Conservation (phyloP, 208 protist genomes). For the Trypanosoma mega region DNA sequence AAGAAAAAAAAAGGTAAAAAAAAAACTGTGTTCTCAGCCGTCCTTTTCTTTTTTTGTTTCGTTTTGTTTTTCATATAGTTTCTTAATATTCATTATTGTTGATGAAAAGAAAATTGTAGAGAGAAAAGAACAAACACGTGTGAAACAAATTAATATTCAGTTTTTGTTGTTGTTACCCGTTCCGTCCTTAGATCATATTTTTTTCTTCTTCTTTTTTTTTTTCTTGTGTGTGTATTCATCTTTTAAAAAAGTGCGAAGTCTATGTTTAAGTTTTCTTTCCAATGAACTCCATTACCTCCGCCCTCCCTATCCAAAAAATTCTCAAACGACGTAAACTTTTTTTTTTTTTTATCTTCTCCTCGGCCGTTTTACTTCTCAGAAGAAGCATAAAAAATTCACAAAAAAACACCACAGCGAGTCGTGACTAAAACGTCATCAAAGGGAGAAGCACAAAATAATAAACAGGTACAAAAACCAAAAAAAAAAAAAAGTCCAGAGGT, state of each 20-base stretch:
- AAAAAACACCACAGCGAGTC: background rate
- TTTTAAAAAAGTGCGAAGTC: slow-evolving; percentile 30
- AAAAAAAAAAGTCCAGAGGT: too few relatives aligned
- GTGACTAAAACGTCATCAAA: slow-evolving; percentile 24
- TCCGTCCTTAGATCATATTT: background rate
- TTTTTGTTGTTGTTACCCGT: background rate
- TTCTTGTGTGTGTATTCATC: background rate
- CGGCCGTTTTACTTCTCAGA: too few relatives aligned
- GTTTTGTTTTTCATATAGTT: too few relatives aligned
- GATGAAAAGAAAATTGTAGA: too few relatives aligned
- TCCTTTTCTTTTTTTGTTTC: background rate
- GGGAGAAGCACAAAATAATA: too few relatives aligned
- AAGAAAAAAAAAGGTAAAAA: slow-evolving; percentile 15
- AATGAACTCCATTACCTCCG: background rate
- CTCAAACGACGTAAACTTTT: too few relatives aligned
- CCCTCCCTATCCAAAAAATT: background rate
- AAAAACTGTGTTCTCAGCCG: background rate
- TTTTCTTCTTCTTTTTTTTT: slow-evolving; percentile 10
- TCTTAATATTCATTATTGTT: too few relatives aligned
- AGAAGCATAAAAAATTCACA: too few relatives aligned
- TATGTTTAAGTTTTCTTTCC: background rate
- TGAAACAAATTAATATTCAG: too few relatives aligned
- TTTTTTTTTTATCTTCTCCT: too few relatives aligned
- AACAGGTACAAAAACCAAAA: too few relatives aligned
- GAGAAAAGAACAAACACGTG: too few relatives aligned